These are phyloP conservation scores for Solanum corneliomulleri DNA, from an alignment of 257 asterid genomes.

Conservation along the genomic window DNA sequence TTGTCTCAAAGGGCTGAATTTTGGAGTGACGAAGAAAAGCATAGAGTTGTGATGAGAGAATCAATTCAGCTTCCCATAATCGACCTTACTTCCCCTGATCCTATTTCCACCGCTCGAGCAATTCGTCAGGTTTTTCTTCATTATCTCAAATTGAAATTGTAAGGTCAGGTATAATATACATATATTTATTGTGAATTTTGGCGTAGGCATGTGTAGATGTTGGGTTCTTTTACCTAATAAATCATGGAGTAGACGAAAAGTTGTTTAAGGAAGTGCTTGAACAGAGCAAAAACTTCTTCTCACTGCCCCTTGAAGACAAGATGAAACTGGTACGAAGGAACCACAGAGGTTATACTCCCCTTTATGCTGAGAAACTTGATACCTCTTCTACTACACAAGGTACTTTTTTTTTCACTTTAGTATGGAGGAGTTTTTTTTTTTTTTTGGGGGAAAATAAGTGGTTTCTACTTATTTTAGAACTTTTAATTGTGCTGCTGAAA, in stretches of 20 bases:
- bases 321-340: constrained; percentile 20
- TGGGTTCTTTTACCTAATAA: constrained; percentile 56
- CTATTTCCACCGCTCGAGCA: constrained; percentile 25
- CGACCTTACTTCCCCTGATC: constrained; percentile 31
- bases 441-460: neutral
- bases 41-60: constrained; percentile 4
- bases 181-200: neutral
- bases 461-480: neutral
- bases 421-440: neutral
- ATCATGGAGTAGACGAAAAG: constrained; percentile 43
- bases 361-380: constrained; percentile 43
- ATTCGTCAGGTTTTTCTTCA: constrained; percentile 31
- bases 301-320: constrained; percentile 34
- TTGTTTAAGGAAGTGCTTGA: constrained; percentile 25
- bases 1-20: neutral
- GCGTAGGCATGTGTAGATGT: constrained; percentile 36
- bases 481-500: neutral
- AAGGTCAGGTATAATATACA: too few relatives aligned
- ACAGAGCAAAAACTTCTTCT: constrained; percentile 26
- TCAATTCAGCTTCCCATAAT: constrained; percentile 38
- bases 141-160: neutral
- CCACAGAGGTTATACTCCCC: constrained; percentile 44
- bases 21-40: neutral
- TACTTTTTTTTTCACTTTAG: neutral
- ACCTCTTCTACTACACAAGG: constrained; percentile 29